Percentiles rank a stretch among this genome's conserved stretches.
Evolutionary conservation across 495 filamentous ascomycete species (phyloP).

Genomic region (Pseudoneurospora amorphoporcata): DNA sequence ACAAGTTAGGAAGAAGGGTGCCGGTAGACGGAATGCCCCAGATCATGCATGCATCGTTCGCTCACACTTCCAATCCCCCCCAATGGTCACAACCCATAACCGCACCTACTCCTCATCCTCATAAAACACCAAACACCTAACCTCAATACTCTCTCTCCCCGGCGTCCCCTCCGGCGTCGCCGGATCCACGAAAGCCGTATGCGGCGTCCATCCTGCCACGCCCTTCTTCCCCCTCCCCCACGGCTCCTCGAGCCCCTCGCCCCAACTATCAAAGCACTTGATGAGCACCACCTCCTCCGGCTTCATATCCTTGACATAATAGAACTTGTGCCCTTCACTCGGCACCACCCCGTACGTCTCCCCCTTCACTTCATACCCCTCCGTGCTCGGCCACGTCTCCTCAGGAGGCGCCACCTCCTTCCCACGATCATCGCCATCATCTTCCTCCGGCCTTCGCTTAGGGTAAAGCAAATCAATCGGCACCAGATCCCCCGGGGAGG

Average conservation of each 20-base stretch:
- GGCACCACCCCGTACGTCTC: conserved; percentile 61
- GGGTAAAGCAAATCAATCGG: conserved; percentile 65
- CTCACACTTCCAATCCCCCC: not conserved
- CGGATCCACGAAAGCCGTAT: conserved; percentile 73
- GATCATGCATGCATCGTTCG: not conserved
- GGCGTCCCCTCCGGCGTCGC: conserved; percentile 51
- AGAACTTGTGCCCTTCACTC: conserved; percentile 52
- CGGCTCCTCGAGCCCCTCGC: conserved; percentile 34
- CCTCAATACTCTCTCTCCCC: conserved; percentile 74
- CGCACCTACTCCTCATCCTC: conserved; percentile 10
- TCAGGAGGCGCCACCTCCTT: conserved; percentile 25
- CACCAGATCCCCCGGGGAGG: conserved; percentile 54
- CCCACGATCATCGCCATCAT: conserved; percentile 28
- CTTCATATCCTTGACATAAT: conserved; percentile 73
- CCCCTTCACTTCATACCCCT: conserved; percentile 40
- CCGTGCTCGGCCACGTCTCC: conserved; percentile 13
- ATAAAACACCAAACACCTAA: conserved; percentile 72
- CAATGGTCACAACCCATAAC: not conserved
- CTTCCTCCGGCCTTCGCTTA: conserved; percentile 32
- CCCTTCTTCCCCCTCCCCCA: conserved; percentile 22
- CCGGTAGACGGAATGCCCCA: not conserved
- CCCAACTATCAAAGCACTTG: conserved; percentile 72
- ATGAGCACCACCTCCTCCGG: conserved; percentile 66
- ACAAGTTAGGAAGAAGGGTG: not conserved
- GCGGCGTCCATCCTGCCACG: conserved; percentile 61